Percentiles rank a stretch among this genome's conserved stretches.
Conservation (phyloP, 2,329 filamentous ascomycete species). For the Cucurbitaria berberidis region DNA sequence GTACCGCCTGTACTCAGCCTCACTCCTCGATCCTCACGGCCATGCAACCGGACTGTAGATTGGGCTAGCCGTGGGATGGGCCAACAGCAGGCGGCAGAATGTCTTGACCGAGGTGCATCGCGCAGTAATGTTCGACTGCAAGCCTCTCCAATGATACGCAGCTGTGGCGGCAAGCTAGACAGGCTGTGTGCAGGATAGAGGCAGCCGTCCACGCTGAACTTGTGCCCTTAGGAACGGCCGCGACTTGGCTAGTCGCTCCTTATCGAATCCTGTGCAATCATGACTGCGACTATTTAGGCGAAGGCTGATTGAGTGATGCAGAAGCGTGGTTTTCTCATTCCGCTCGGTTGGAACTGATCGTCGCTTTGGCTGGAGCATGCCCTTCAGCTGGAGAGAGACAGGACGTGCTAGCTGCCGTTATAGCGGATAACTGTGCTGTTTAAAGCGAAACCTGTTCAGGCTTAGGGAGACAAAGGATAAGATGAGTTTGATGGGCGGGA, state of each 20-base stretch:
- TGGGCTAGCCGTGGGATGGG: constrained; percentile 16
- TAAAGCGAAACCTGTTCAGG: too few species aligned
- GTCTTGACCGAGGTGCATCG: constrained; percentile 25
- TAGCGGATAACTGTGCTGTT: too few species aligned
- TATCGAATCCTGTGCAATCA: constrained; percentile 18
- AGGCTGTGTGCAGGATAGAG: constrained; percentile 24
- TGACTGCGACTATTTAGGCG: constrained; percentile 14
- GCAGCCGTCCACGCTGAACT: constrained; percentile 9
- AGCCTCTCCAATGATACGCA: constrained; percentile 23
- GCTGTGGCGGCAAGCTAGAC: constrained; percentile 24
- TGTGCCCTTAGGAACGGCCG: constrained; percentile 8
- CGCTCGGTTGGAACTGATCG: constrained; percentile 4
- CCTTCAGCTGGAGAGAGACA: background rate
- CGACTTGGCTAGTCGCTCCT: constrained; percentile 16
- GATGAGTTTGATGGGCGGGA: background rate
- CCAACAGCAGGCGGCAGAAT: constrained; percentile 15
- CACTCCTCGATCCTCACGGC: constrained; percentile 11
- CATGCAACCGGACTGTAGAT: constrained; percentile 8
- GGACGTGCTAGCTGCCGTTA: background rate
- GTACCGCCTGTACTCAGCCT: constrained; percentile 18
- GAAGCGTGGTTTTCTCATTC: constrained; percentile 6
- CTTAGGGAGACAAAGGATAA: background rate
- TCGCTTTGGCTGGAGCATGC: background rate
- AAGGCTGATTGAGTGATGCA: constrained; percentile 16
- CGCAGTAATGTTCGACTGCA: constrained; percentile 2